Base-by-base conservation (phyloP, 139 green algal species). In the Picochlorum costavermella region DNA sequence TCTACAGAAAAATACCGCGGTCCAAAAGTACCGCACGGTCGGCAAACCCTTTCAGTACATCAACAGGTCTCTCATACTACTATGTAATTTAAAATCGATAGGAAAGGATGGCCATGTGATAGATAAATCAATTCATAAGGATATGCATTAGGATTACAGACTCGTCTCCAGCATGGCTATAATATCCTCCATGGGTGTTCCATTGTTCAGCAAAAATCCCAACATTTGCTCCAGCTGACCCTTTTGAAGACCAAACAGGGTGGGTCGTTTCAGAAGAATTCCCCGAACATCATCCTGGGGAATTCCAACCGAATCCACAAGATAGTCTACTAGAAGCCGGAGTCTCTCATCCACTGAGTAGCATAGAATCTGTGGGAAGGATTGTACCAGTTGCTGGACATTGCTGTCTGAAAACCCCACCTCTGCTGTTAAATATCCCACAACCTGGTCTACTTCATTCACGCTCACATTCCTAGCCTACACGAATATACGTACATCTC, bases 171-270 rank as follows among this genome's bases (percentile, higher is more conserved):
- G 40, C 12, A 81, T 17, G 28, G 64, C 25, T 4, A 67, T 31
- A 10, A 81, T 69, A 9, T 79, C 31, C 45, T 81, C 74, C n/a
- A n/a, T 61, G 60, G 26, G 56, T 25, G 62, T 58, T 16, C 61
- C 74, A n/a, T 45, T 63, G 17, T 59, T 60, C 57, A 83, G 56
- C 51, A 92, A 50, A 53, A 88, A 92, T 14, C 64, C 80, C n/a
- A 86, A 69, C 43, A 86, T 80, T 17, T 61, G 60, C 6, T 63
- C 37, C 56, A 91, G 60, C 63, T 77, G 83, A 1, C 61, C 65
- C 43, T 84, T 64, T 40, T 88, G 65, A 36, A 94, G 67, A 1
- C 86, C 86, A 25, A 92, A 69, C 14, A 94, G 23, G 13, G 67
- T 82, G 0, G 86, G 86, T 60, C 86, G 72, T 46, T 61, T 49